Conservation (phyloP, 371 early-diverging fungal species). For the Coemansia sp. region DNA sequence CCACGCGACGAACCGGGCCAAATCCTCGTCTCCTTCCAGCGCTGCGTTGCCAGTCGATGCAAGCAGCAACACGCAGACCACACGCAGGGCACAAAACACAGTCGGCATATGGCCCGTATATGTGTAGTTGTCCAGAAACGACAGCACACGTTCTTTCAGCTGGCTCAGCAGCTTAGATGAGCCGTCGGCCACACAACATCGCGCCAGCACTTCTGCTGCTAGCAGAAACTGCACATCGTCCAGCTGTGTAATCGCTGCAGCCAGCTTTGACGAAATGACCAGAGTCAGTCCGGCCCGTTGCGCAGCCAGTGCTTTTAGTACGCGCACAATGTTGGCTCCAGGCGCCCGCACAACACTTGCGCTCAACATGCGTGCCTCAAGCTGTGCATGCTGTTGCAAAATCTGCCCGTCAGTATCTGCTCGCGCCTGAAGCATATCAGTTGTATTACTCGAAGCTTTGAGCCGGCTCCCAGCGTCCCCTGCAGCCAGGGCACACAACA, state of each 20-base stretch:
- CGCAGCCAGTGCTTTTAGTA: slow-evolving; percentile 3
- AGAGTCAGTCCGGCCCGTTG: neutral
- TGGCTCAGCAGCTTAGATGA: slow-evolving; percentile 5
- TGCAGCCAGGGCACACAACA: slow-evolving; percentile 15
- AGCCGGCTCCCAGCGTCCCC: neutral
- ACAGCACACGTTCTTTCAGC: slow-evolving; percentile 22
- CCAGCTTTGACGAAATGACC: neutral
- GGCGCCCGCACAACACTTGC: slow-evolving; percentile 3
- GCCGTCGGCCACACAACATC: neutral
- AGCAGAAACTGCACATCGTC: slow-evolving; percentile 15
- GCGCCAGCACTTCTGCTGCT: slow-evolving; percentile 19
- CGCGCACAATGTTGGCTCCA: slow-evolving; percentile 5
- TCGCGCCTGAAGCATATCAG: neutral
- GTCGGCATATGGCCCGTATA: slow-evolving; percentile 35
- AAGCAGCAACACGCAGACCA: slow-evolving; percentile 5
- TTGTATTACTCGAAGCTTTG: neutral
- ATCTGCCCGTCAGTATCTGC: neutral
- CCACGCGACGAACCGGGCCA: slow-evolving; percentile 44
- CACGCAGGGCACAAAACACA: slow-evolving; percentile 23
- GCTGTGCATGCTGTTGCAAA: neutral
- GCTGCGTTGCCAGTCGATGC: neutral
- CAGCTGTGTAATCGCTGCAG: neutral
- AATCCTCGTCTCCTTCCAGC: slow-evolving; percentile 21
- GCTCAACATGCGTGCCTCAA: slow-evolving; percentile 28
- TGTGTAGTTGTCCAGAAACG: slow-evolving; percentile 18